Evolutionary conservation across 768 basidiomycete genomes (phyloP).

Genomic region (Hypholoma fasciculare): DNA sequence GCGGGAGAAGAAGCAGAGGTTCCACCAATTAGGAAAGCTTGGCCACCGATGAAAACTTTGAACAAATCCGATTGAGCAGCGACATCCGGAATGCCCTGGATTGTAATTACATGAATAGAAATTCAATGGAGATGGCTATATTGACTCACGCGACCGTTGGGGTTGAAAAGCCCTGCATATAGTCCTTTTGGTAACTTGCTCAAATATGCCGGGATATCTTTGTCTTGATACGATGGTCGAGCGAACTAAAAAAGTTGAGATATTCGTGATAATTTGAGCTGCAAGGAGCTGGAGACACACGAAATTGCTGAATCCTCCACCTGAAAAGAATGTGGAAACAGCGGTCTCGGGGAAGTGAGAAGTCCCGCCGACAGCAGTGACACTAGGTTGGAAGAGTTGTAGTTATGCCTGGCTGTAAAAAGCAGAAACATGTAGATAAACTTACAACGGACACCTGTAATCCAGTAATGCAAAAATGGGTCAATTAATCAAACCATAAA

Average conservation of each 20-base stretch:
- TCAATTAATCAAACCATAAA: constrained; percentile 20
- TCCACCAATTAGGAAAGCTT: constrained; percentile 41
- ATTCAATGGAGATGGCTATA: background rate
- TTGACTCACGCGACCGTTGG: constrained; percentile 46
- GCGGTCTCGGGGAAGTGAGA: constrained; percentile 51
- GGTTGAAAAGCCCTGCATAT: constrained; percentile 64
- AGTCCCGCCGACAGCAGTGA: constrained; percentile 72
- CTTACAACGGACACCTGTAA: constrained; percentile 48
- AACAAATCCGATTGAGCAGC: constrained; percentile 54
- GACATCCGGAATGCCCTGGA: constrained; percentile 63
- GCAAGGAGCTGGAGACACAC: constrained; percentile 32
- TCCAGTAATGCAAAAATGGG: background rate
- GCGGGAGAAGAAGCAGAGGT: constrained; percentile 66
- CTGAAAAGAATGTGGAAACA: constrained; percentile 52
- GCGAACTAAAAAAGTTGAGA: constrained; percentile 37
- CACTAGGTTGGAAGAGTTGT: constrained; percentile 27
- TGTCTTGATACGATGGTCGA: constrained; percentile 56
- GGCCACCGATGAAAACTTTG: constrained; percentile 46
- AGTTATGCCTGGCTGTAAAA: background rate
- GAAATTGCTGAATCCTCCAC: constrained; percentile 73
- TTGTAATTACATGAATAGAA: background rate
- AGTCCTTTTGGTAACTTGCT: constrained; percentile 42
- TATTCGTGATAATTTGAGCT: background rate
- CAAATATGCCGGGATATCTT: constrained; percentile 45
- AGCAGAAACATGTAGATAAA: background rate